Percentiles rank a stretch among this genome's conserved stretches.
phyloP scores from a whole-genome alignment of 2,329 filamentous ascomycete species.

The Curvularia lunata region DNA sequence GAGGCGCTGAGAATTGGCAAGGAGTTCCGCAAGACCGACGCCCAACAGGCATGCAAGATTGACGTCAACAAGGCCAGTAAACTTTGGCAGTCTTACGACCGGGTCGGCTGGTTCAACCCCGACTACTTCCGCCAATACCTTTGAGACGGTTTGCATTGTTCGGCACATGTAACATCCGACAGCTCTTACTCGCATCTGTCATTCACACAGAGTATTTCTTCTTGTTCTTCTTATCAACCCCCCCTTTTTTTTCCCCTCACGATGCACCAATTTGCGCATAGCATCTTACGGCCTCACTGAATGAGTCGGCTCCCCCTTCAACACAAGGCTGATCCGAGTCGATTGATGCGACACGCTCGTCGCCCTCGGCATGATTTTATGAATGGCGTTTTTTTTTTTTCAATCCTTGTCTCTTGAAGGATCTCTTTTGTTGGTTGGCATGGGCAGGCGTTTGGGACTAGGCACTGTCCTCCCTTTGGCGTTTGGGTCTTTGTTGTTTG shows the following conservation, averaged over 20 bases:
- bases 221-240: not conserved
- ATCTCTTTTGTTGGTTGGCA: constrained; percentile 23
- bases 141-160: constrained; percentile 26
- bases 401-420: constrained; percentile 9
- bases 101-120: constrained; percentile 79
- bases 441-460: constrained; percentile 27
- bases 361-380: constrained; percentile 32
- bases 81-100: constrained; percentile 87
- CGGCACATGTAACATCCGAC: not conserved
- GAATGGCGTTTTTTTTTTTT: constrained; percentile 41
- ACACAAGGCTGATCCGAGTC: constrained; percentile 32
- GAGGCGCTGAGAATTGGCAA: constrained; percentile 71
- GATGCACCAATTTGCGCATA: constrained; percentile 35
- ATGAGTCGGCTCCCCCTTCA: constrained; percentile 17
- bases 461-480: constrained; percentile 21
- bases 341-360: constrained; percentile 18
- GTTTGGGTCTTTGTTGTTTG: constrained; percentile 18
- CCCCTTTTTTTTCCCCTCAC: constrained; percentile 2
- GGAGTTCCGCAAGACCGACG: constrained; percentile 93
- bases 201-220: not conserved
- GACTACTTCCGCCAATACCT: constrained; percentile 57
- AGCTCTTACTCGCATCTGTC: constrained; percentile 1
- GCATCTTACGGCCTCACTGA: constrained; percentile 28
- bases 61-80: constrained; percentile 98
- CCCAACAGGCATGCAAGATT: constrained; percentile 96